These are phyloP conservation scores for Xylaria sp. DNA, from an alignment of 2,329 filamentous ascomycete species.

Conservation along the genomic window DNA sequence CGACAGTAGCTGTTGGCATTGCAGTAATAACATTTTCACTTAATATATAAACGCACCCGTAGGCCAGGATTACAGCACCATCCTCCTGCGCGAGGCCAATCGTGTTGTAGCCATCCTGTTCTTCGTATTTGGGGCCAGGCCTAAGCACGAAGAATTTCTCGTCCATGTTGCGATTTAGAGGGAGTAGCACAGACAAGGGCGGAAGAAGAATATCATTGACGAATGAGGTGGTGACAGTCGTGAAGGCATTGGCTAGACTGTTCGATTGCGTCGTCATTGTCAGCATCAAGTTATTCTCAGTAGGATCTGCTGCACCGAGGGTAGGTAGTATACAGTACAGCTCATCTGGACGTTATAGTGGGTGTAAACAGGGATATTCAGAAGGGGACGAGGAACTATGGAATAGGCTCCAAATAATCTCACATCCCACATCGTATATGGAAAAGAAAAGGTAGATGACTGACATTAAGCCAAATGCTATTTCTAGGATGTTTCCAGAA, in stretches of 20 bases:
- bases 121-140: conserved; percentile 63
- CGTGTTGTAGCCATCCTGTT: conserved; percentile 72
- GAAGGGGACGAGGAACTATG: background rate
- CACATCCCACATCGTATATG: background rate
- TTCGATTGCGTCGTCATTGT: conserved; percentile 4
- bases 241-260: conserved; percentile 76
- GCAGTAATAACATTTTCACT: background rate
- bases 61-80: conserved; percentile 77
- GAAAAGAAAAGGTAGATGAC: conserved; percentile 39
- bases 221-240: conserved; percentile 75
- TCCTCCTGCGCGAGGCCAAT: conserved; percentile 74
- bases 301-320: background rate
- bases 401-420: background rate
- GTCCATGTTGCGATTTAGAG: conserved; percentile 76
- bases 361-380: background rate
- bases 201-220: conserved; percentile 77
- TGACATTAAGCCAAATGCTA: conserved; percentile 79
- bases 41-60: conserved; percentile 61
- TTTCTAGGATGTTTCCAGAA: conserved; percentile 78
- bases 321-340: background rate
- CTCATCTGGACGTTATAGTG: background rate
- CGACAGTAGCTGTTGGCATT: background rate
- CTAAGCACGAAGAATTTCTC: conserved; percentile 77
- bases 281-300: background rate
- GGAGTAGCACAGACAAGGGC: conserved; percentile 73